A percentile compares a stretch with the other conserved stretches of the same genome.
Conservation (phyloP, 1,284 basidiomycete genomes). For the Phenoliferia sp. region DNA sequence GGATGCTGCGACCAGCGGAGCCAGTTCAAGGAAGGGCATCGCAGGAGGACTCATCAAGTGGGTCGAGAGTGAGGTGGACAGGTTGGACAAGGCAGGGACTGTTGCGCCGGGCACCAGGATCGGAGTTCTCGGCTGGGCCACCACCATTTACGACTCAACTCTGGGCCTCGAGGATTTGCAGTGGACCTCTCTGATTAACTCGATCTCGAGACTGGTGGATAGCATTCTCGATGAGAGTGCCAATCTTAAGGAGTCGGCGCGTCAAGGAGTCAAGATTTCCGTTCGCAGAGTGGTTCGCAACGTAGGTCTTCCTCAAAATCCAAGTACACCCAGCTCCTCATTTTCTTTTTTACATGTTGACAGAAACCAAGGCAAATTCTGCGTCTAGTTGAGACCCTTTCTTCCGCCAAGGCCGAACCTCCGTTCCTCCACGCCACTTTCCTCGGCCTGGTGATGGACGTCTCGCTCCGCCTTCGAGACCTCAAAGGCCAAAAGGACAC, state of each 20-base stretch:
- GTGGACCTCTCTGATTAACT: constrained; percentile 53
- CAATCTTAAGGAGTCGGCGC: constrained; percentile 55
- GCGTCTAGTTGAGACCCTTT: constrained; percentile 17
- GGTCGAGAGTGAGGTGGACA: constrained; percentile 60
- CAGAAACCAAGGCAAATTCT: constrained; percentile 14
- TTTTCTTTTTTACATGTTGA: too few relatives aligned
- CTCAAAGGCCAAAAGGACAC: constrained; percentile 27
- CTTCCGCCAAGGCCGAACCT: constrained; percentile 23
- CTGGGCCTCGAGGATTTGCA: constrained; percentile 43
- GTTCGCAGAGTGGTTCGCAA: constrained; percentile 59
- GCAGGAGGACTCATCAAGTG: constrained; percentile 66
- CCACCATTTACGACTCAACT: constrained; percentile 52
- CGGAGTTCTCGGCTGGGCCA: constrained; percentile 68
- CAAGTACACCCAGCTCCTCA: not conserved
- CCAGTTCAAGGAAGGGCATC: constrained; percentile 44
- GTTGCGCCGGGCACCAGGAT: constrained; percentile 52
- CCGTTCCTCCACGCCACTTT: constrained; percentile 28
- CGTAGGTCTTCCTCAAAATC: constrained; percentile 6
- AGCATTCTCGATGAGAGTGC: constrained; percentile 51
- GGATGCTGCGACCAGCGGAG: not conserved
- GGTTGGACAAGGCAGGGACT: constrained; percentile 33
- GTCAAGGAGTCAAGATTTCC: constrained; percentile 57
- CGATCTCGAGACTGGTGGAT: constrained; percentile 58
- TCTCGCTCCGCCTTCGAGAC: constrained; percentile 36
- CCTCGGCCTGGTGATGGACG: constrained; percentile 36